Evolutionary conservation across 202 grass and related monocot species (phyloP).

Genomic region (Alloteropsis angusta): DNA sequence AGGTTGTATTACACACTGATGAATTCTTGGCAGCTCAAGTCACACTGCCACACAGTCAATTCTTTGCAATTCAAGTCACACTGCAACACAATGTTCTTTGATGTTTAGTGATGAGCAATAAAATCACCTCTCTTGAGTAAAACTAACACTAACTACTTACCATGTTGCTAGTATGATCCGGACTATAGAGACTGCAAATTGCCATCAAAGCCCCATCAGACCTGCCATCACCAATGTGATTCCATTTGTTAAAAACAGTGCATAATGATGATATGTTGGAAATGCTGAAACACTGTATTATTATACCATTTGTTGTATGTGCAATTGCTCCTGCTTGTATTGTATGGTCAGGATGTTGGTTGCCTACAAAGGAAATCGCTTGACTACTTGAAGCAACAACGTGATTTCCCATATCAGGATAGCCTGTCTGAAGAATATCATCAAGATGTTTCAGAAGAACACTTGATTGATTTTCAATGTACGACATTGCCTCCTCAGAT

Average conservation of each 20-base stretch:
- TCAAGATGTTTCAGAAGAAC: slow-evolving; percentile 60
- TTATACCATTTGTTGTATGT: slow-evolving; percentile 40
- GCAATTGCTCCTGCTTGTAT: slow-evolving; percentile 28
- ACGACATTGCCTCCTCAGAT: slow-evolving; percentile 64
- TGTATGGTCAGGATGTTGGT: slow-evolving; percentile 47
- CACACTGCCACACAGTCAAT: background rate
- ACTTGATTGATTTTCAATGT: slow-evolving; percentile 67
- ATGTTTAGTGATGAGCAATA: background rate
- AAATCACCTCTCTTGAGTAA: background rate
- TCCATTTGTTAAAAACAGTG: background rate
- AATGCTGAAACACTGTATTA: slow-evolving; percentile 11
- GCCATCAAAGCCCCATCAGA: slow-evolving; percentile 26
- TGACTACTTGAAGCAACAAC: slow-evolving; percentile 49
- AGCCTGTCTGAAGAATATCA: slow-evolving; percentile 61
- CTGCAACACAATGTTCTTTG: background rate
- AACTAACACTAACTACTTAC: slow-evolving; percentile 6
- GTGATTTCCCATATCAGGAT: slow-evolving; percentile 54
- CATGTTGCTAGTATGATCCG: background rate
- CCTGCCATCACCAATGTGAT: slow-evolving; percentile 11
- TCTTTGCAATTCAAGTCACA: background rate
- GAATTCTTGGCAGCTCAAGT: no score
- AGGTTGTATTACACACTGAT: background rate
- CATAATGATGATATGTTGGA: background rate
- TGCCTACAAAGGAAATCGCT: slow-evolving; percentile 46
- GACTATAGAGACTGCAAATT: background rate